A percentile compares a stretch with the other conserved stretches of the same genome.
These are phyloP conservation scores for Mikania micrantha DNA, from an alignment of 129 eudicot genomes.

Conservation along the genomic window DNA sequence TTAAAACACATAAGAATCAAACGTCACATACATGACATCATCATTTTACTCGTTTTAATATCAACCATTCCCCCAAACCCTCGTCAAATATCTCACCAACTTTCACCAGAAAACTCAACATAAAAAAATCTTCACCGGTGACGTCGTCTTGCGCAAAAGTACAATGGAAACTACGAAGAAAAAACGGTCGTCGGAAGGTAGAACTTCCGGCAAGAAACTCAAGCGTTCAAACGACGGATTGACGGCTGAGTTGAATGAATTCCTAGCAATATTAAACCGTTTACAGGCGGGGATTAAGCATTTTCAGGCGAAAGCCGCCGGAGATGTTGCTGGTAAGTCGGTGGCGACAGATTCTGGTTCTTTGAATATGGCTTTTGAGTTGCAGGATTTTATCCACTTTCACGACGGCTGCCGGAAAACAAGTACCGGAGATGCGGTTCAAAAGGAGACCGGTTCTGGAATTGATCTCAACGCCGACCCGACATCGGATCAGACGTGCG, in stretches of 20 bases:
- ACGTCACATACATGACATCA: background rate
- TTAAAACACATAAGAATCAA: background rate
- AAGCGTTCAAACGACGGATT: background rate
- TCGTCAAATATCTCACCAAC: background rate
- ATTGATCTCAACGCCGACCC: constrained; percentile 28
- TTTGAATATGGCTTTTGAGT: constrained; percentile 12
- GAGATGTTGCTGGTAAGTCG: background rate
- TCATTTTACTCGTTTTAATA: background rate
- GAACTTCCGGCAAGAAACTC: constrained; percentile 13
- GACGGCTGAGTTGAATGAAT: constrained; percentile 9
- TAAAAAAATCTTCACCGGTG: no score
- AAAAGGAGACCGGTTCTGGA: background rate
- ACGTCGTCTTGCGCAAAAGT: background rate
- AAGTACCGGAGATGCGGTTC: background rate
- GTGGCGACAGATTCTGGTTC: background rate
- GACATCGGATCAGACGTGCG: background rate
- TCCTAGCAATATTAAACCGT: constrained; percentile 17
- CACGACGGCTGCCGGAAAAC: background rate
- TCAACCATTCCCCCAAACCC: background rate
- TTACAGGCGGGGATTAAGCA: constrained; percentile 5
- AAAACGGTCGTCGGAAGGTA: constrained; percentile 12
- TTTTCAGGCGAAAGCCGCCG: background rate
- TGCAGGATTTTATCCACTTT: constrained; percentile 19
- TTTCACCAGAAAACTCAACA: background rate
- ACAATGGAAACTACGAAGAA: constrained; percentile 10